Evolutionary conservation across 2,329 filamentous ascomycete species (phyloP).

Genomic region (Aureobasidium lini): DNA sequence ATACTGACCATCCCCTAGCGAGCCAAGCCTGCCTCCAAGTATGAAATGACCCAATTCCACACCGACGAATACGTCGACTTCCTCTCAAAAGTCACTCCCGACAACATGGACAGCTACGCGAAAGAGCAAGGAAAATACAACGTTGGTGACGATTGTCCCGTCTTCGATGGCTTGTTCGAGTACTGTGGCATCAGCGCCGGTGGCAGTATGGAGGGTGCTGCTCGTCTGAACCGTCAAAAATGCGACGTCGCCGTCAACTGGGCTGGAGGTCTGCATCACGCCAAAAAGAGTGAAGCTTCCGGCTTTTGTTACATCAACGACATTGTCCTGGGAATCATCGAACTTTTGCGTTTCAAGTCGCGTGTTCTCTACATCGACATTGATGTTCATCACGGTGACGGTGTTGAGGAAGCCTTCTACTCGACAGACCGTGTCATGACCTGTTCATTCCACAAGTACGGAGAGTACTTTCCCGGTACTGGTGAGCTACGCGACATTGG

Average conservation of each 20-base stretch:
- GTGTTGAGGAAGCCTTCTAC: constrained; percentile 65
- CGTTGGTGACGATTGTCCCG: constrained; percentile 56
- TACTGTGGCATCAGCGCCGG: constrained; percentile 65
- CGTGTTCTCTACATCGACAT: constrained; percentile 61
- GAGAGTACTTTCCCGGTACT: constrained; percentile 64
- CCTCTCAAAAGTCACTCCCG: constrained; percentile 81
- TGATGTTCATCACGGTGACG: constrained; percentile 60
- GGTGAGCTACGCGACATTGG: constrained; percentile 62
- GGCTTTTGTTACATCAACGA: constrained; percentile 48
- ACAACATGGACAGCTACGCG: constrained; percentile 93
- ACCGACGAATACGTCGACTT: constrained; percentile 68
- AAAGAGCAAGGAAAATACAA: constrained; percentile 80
- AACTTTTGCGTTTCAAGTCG: constrained; percentile 56
- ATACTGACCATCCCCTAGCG: constrained; percentile 16
- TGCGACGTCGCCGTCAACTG: constrained; percentile 57
- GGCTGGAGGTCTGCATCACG: constrained; percentile 42
- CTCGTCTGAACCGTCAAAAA: constrained; percentile 59
- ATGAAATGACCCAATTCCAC: constrained; percentile 67
- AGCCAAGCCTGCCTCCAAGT: constrained; percentile 47
- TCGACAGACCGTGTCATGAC: constrained; percentile 67
- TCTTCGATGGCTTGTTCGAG: constrained; percentile 64
- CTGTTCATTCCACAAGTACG: constrained; percentile 65
- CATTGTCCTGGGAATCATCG: constrained; percentile 59
- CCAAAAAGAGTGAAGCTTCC: constrained; percentile 41
- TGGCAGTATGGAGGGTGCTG: constrained; percentile 63